Conservation (phyloP, 116 monocot species). For the Papilionanthe hybrid region DNA sequence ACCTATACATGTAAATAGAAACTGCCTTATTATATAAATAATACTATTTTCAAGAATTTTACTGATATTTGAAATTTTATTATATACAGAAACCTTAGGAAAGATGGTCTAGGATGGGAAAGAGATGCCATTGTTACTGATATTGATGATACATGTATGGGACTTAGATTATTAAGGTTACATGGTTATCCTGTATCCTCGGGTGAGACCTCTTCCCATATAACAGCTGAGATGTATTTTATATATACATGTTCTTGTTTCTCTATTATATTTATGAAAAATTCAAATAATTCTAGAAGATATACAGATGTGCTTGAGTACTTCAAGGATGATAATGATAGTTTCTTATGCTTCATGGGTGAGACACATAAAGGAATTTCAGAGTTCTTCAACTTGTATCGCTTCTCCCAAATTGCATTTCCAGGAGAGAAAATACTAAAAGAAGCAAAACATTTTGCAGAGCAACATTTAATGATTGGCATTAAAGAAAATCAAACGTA, state of each 20-base stretch:
- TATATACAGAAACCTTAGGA: no score
- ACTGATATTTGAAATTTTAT: neutral
- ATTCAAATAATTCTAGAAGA: no score
- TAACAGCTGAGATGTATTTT: no score
- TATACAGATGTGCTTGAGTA: constrained; percentile 17
- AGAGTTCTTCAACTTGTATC: constrained; percentile 27
- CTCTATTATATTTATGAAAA: no score
- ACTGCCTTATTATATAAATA: no score
- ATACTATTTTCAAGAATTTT: no score
- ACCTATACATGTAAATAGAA: no score
- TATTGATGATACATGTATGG: constrained; percentile 15
- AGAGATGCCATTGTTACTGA: neutral
- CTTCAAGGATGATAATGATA: constrained; percentile 17
- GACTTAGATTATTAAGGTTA: no score
- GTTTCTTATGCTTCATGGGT: constrained; percentile 21
- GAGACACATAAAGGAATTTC: constrained; percentile 26
- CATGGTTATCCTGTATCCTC: no score
- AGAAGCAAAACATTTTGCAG: constrained; percentile 16
- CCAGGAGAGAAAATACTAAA: constrained; percentile 29
- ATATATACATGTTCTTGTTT: no score
- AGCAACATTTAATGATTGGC: constrained; percentile 11
- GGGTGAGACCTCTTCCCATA: no score
- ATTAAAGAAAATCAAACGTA: constrained; percentile 5
- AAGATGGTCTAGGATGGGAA: no score
- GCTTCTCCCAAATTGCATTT: constrained; percentile 25